Conservation (phyloP, 2,329 filamentous ascomycete genomes). For the Elsinoe batatas region DNA sequence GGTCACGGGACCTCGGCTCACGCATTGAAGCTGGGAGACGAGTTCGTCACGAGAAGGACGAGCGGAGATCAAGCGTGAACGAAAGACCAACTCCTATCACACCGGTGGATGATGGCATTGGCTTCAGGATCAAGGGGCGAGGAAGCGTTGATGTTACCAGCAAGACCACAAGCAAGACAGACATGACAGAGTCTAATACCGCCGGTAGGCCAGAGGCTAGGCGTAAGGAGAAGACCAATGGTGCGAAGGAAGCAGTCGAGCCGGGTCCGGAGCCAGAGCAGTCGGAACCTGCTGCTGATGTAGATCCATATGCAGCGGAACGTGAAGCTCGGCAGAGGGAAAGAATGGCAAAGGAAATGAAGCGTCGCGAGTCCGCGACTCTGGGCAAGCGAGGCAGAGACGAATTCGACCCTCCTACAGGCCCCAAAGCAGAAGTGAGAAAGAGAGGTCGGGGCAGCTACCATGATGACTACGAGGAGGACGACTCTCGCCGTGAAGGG, state of each 20-base stretch:
- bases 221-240: constrained; percentile 16
- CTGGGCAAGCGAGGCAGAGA: constrained; percentile 28
- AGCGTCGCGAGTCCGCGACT: constrained; percentile 46
- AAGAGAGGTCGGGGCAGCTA: constrained; percentile 35
- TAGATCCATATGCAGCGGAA: constrained; percentile 27
- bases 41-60: background rate
- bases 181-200: constrained; percentile 18
- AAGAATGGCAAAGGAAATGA: constrained; percentile 57
- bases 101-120: constrained; percentile 28
- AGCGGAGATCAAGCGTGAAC: constrained; percentile 12
- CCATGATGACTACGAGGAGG: constrained; percentile 37
- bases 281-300: constrained; percentile 15
- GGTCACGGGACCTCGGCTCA: background rate
- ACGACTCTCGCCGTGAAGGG: constrained; percentile 24
- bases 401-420: constrained; percentile 33
- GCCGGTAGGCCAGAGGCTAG: constrained; percentile 28
- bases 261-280: background rate
- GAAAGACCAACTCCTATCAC: constrained; percentile 15
- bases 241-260: background rate
- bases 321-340: constrained; percentile 23
- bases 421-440: constrained; percentile 40
- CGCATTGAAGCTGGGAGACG: background rate
- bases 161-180: background rate
- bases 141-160: constrained; percentile 9
- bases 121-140: constrained; percentile 40